Conservation (phyloP, 2,329 filamentous ascomycete genomes). For the Blastomyces silverae region DNA sequence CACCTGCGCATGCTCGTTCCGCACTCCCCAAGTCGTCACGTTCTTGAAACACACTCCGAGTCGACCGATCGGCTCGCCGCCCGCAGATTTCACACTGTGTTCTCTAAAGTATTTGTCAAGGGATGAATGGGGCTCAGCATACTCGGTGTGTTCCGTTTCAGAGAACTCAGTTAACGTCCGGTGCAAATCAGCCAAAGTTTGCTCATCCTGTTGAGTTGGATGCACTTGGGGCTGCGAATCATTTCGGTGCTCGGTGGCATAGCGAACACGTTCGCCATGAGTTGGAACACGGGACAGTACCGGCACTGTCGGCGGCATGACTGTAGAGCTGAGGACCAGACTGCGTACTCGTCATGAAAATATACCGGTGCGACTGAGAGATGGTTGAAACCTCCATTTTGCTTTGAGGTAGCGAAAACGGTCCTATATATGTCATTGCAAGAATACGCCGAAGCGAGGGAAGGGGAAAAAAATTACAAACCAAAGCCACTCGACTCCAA, state of each 20-base stretch:
- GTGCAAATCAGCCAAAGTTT: slow-evolving; percentile 31
- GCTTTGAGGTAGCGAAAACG: neutral
- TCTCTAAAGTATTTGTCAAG: slow-evolving; percentile 62
- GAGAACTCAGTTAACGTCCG: slow-evolving; percentile 27
- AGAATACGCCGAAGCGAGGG: neutral
- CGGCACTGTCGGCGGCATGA: slow-evolving; percentile 12
- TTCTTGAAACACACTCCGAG: slow-evolving; percentile 68
- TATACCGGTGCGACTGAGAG: neutral
- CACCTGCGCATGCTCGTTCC: slow-evolving; percentile 56
- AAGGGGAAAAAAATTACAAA: neutral
- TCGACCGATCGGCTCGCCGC: slow-evolving; percentile 48
- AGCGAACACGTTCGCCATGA: neutral
- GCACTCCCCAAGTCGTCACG: slow-evolving; percentile 62
- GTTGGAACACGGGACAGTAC: slow-evolving; percentile 11
- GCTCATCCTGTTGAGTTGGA: slow-evolving; percentile 28
- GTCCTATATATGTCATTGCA: neutral
- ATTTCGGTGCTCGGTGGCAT: slow-evolving; percentile 9
- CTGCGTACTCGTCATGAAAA: neutral
- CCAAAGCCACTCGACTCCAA: neutral
- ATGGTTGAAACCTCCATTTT: slow-evolving; percentile 5
- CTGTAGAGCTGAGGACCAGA: neutral
- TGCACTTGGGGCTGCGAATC: slow-evolving; percentile 25
- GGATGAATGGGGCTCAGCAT: slow-evolving; percentile 50
- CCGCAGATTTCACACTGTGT: slow-evolving; percentile 56
- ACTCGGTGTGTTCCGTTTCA: slow-evolving; percentile 13